A percentile compares a stretch with the other conserved stretches of the same genome.
phyloP scores from a whole-genome alignment of 441 rosid genomes.

The Raphanus hybrid region DNA sequence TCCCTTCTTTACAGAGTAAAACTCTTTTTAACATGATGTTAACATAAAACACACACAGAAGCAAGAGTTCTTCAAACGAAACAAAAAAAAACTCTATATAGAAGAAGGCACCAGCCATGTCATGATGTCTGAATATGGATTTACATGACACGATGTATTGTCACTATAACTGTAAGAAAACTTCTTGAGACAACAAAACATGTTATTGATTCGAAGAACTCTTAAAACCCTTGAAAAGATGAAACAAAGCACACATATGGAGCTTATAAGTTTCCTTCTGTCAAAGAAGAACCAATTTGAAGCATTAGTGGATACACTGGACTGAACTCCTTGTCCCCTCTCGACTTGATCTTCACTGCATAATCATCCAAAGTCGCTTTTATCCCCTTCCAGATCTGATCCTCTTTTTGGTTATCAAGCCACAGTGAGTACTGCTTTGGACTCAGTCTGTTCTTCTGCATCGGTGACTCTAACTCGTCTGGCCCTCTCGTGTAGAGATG shows the following conservation, averaged over 20 bases:
- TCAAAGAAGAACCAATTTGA: constrained; percentile 74
- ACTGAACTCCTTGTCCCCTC: constrained; percentile 97
- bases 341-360: constrained; percentile 69
- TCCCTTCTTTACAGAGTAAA: constrained; percentile 1
- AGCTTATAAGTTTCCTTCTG: constrained; percentile 42
- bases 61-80: neutral
- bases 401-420: constrained; percentile 95
- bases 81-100: neutral
- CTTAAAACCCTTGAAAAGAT: neutral
- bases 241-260: constrained; percentile 8
- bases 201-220: constrained; percentile 17
- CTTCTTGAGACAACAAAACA: neutral
- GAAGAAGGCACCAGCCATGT: neutral
- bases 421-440: constrained; percentile 88
- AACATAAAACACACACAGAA: neutral
- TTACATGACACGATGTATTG: constrained; percentile 12
- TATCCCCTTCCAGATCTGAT: constrained; percentile 97
- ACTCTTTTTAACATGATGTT: neutral
- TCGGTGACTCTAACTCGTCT: constrained; percentile 81
- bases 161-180: constrained; percentile 16
- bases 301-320: constrained; percentile 97
- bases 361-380: constrained; percentile 97
- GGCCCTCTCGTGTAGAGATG: constrained; percentile 96
- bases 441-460: constrained; percentile 85
- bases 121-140: constrained; percentile 18